Evolutionary conservation across 768 basidiomycete genomes (phyloP).

Genomic region (Lentinula raphanica): DNA sequence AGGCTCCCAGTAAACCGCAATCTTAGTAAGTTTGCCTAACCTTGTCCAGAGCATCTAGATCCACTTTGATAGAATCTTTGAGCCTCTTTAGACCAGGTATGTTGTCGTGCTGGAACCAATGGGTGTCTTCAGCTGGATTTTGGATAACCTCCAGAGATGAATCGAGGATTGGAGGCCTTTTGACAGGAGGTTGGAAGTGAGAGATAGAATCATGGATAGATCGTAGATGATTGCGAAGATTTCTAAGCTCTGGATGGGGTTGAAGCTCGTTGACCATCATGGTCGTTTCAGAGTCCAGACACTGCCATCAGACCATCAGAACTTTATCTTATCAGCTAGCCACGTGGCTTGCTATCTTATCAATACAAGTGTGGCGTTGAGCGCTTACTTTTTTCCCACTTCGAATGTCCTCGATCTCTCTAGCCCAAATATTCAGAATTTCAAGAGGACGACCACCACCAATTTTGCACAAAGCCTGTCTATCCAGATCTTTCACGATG

Average conservation of each 20-base stretch:
- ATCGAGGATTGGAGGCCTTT: slow-evolving; percentile 36
- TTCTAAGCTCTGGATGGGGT: slow-evolving; percentile 3
- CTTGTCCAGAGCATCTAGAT: slow-evolving; percentile 41
- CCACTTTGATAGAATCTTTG: slow-evolving; percentile 38
- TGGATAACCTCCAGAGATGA: slow-evolving; percentile 31
- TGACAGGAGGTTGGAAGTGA: slow-evolving; percentile 6
- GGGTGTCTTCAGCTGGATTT: slow-evolving; percentile 31
- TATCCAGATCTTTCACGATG: slow-evolving; percentile 19
- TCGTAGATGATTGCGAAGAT: slow-evolving; percentile 3
- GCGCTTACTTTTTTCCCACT: not conserved
- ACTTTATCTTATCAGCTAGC: no score
- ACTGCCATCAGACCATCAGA: not conserved
- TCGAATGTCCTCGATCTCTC: not conserved
- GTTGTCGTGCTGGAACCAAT: slow-evolving; percentile 37
- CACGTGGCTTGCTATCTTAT: no score
- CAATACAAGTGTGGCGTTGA: not conserved
- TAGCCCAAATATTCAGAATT: no score
- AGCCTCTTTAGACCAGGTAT: slow-evolving; percentile 44
- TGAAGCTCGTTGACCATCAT: not conserved
- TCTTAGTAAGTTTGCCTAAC: slow-evolving; percentile 22
- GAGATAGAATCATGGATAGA: slow-evolving; percentile 8
- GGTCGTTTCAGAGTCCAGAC: not conserved
- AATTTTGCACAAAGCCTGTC: not conserved
- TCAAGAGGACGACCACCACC: not conserved
- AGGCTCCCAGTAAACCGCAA: not conserved